Evolutionary conservation across 2,329 filamentous ascomycete species (phyloP).

Genomic region (Aspergillus calidoustus): DNA sequence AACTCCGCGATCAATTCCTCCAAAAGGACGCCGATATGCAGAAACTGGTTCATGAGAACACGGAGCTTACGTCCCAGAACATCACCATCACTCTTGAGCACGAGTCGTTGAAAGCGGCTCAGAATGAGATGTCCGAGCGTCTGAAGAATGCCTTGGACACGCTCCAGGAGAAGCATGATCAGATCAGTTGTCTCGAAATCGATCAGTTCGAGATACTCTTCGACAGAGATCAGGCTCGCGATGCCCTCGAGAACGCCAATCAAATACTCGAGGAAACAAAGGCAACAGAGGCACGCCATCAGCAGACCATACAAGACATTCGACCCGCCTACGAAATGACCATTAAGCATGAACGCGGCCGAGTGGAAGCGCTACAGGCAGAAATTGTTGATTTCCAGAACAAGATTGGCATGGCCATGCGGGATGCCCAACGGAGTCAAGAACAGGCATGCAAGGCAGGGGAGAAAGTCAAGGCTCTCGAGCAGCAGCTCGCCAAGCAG

Average conservation of each 20-base stretch:
- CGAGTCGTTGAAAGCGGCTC: slow-evolving; percentile 1
- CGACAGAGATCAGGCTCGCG: not conserved
- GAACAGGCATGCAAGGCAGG: slow-evolving; percentile 8
- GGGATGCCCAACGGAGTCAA: slow-evolving; percentile 18
- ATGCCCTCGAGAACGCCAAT: not conserved
- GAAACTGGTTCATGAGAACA: not conserved
- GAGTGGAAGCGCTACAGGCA: not conserved
- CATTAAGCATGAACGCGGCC: slow-evolving; percentile 13
- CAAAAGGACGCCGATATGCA: slow-evolving; percentile 7
- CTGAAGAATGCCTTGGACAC: not conserved
- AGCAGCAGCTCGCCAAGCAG: slow-evolving; percentile 16
- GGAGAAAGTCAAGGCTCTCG: slow-evolving; percentile 17
- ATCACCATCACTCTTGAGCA: not conserved
- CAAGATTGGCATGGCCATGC: slow-evolving; percentile 14
- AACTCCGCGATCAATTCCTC: not conserved
- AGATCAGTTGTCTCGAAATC: not conserved
- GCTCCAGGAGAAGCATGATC: slow-evolving; percentile 16
- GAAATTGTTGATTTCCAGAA: slow-evolving; percentile 12
- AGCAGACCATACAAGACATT: slow-evolving; percentile 13
- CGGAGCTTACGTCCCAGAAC: slow-evolving; percentile 7
- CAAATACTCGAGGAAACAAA: not conserved
- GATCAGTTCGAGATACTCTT: not conserved
- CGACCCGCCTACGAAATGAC: slow-evolving; percentile 13
- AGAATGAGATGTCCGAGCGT: not conserved
- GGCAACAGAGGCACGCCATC: slow-evolving; percentile 2